Conservation (phyloP, 805 yeast genomes). For the Danielia oregonensis region DNA sequence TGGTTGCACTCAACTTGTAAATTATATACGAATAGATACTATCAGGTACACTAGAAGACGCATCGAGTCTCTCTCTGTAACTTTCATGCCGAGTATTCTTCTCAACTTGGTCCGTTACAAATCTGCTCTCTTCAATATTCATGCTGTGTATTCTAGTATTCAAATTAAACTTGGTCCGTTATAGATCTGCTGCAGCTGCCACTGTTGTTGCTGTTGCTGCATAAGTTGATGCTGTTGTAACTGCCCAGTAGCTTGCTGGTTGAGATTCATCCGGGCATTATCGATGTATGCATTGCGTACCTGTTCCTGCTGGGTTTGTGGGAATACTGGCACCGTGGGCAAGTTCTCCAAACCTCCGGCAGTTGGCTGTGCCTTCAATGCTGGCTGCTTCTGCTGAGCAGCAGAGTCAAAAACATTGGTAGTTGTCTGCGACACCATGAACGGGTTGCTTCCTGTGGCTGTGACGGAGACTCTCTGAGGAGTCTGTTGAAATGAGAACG, state of each 20-base stretch:
- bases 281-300: conserved; percentile 33
- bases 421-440: conserved; percentile 41
- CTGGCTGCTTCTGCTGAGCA: conserved; percentile 18
- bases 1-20: neutral
- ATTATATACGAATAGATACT: neutral
- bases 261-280: conserved; percentile 31
- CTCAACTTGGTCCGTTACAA: too few relatives aligned
- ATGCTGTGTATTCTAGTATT: too few relatives aligned
- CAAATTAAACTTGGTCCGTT: conserved; percentile 25
- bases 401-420: conserved; percentile 27
- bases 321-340: conserved; percentile 66
- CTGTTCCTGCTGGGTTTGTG: conserved; percentile 46
- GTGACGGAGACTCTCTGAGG: conserved; percentile 23
- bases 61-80: too few relatives aligned
- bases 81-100: too few relatives aligned
- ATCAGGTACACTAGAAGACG: too few relatives aligned
- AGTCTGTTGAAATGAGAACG: conserved; percentile 12
- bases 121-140: too few relatives aligned
- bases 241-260: conserved; percentile 11
- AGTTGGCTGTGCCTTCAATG: conserved; percentile 50
- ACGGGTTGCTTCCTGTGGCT: conserved; percentile 61
- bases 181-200: conserved; percentile 10
- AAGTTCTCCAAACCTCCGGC: conserved; percentile 71
- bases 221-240: conserved; percentile 6
- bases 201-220: conserved; percentile 2